Percentiles rank a stretch among this genome's conserved stretches.
These are phyloP conservation scores for Meira miltonrushii DNA, from an alignment of 1,284 basidiomycete genomes.

Conservation along the genomic window DNA sequence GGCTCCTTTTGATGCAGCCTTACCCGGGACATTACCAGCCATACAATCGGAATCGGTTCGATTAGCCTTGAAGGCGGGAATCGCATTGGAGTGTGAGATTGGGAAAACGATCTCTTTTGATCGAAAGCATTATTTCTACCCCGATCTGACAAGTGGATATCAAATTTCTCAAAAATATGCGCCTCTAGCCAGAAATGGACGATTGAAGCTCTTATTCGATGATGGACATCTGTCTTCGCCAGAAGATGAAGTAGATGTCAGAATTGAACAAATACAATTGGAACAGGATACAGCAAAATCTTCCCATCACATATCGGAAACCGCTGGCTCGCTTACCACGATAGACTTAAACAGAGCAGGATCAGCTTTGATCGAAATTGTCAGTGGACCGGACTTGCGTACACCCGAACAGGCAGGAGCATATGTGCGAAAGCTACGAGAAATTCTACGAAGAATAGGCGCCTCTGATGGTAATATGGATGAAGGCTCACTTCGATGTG, in stretches of 20 bases:
- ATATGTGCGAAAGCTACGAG: constrained; percentile 80
- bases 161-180: constrained; percentile 97
- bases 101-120: constrained; percentile 66
- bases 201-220: constrained; percentile 57
- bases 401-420: constrained; percentile 85
- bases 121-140: constrained; percentile 97
- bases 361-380: constrained; percentile 86
- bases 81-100: constrained; percentile 61
- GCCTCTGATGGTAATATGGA: constrained; percentile 97
- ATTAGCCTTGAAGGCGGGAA: constrained; percentile 72
- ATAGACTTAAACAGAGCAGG: constrained; percentile 91
- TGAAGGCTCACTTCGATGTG: constrained; percentile 69
- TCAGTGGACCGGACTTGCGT: constrained; percentile 85
- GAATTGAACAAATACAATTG: constrained; percentile 88
- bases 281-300: constrained; percentile 98
- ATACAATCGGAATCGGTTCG: constrained; percentile 75
- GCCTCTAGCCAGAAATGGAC: constrained; percentile 72
- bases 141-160: constrained; percentile 87
- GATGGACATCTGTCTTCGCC: constrained; percentile 48
- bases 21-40: constrained; percentile 80
- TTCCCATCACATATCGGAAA: constrained; percentile 58
- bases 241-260: constrained; percentile 58
- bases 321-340: constrained; percentile 43
- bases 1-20: constrained; percentile 78
- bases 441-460: constrained; percentile 73